These are phyloP conservation scores for Ceratobasidium sp. DNA, from an alignment of 1,284 basidiomycete genomes.

Conservation along the genomic window DNA sequence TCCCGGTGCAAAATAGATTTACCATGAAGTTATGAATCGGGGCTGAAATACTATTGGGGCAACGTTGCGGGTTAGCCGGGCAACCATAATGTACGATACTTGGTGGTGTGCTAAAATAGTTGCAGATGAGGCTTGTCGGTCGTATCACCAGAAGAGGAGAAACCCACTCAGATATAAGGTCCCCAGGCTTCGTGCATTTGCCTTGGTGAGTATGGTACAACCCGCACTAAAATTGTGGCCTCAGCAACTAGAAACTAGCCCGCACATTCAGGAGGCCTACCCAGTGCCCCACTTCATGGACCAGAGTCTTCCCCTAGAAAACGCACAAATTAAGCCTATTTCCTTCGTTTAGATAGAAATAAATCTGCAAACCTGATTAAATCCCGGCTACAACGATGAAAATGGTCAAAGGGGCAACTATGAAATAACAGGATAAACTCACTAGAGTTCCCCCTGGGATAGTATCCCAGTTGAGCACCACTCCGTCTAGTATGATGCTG, in stretches of 20 bases:
- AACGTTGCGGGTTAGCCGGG: neutral
- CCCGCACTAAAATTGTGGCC: neutral
- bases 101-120: neutral
- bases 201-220: conserved; percentile 8
- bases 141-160: neutral
- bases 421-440: neutral
- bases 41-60: neutral
- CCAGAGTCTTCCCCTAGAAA: conserved; percentile 5
- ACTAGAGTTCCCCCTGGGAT: neutral
- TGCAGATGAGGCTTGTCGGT: neutral
- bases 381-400: neutral
- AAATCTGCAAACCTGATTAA: neutral
- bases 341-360: too few species aligned
- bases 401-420: neutral
- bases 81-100: neutral
- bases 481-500: neutral
- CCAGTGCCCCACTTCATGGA: conserved; percentile 6
- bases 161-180: neutral
- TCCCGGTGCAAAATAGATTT: neutral
- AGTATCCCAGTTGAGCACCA: conserved; percentile 2
- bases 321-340: too few species aligned
- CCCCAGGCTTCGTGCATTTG: neutral
- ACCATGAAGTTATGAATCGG: conserved; percentile 8
- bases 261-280: neutral
- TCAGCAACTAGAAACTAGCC: neutral